Conservation (phyloP, 2,329 filamentous ascomycete species). For the Teratosphaeria gauchensis region DNA sequence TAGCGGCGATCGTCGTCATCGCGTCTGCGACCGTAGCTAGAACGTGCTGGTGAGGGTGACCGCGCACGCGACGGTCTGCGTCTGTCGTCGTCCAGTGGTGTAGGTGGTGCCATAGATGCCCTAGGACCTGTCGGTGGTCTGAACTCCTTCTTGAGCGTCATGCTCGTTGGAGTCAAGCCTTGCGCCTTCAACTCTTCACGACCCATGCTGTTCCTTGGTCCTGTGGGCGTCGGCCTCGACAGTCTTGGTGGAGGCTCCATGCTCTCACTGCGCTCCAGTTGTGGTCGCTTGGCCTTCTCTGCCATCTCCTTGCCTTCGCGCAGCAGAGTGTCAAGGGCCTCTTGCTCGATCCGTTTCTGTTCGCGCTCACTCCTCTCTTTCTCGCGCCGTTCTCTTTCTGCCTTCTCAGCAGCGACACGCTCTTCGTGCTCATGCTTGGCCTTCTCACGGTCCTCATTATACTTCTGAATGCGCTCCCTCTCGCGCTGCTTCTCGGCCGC, state of each 20-base stretch:
- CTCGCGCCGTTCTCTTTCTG: slow-evolving; percentile 34
- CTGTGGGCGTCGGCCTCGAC: slow-evolving; percentile 5
- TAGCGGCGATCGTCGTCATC: slow-evolving; percentile 16
- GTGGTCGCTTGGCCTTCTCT: slow-evolving; percentile 42
- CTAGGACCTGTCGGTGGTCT: slow-evolving; percentile 4
- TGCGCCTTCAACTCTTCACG: slow-evolving; percentile 23
- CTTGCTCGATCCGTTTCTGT: slow-evolving; percentile 47
- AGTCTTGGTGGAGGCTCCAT: slow-evolving; percentile 32
- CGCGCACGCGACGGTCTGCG: slow-evolving; percentile 12
- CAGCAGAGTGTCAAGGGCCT: slow-evolving; percentile 44
- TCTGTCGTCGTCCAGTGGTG: slow-evolving; percentile 11
- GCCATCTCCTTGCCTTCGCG: slow-evolving; percentile 47
- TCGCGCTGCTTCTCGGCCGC: slow-evolving; percentile 39
- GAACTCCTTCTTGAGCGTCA: slow-evolving; percentile 22
- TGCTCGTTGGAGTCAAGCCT: slow-evolving; percentile 22
- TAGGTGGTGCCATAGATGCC: slow-evolving; percentile 1
- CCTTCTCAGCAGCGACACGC: slow-evolving; percentile 41
- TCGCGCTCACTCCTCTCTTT: slow-evolving; percentile 32
- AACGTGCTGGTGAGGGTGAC: slow-evolving; percentile 20
- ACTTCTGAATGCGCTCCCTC: slow-evolving; percentile 43
- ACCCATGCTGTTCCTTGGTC: slow-evolving; percentile 14
- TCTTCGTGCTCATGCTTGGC: slow-evolving; percentile 37
- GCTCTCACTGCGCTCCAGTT: slow-evolving; percentile 37
- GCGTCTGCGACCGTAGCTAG: slow-evolving; percentile 16
- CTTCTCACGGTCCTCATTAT: slow-evolving; percentile 40